Conservation (phyloP, 768 basidiomycete genomes). For the Trametes coccinea region DNA sequence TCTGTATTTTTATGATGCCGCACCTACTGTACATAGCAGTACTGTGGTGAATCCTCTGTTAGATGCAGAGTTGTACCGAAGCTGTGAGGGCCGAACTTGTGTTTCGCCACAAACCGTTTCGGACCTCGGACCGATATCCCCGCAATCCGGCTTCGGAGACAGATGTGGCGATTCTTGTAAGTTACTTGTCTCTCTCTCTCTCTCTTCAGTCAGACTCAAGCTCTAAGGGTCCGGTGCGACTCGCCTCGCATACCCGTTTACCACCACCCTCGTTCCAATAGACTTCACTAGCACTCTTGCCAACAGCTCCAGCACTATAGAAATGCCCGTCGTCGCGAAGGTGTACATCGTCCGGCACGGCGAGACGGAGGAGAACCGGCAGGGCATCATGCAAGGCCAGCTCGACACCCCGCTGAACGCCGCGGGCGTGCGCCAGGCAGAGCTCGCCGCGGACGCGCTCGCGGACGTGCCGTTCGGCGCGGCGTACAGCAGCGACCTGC, state of each 20-base stretch:
- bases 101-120: background rate
- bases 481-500: constrained; percentile 73
- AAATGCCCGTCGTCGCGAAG: constrained; percentile 38
- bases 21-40: too few species aligned
- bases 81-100: too few species aligned
- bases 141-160: background rate
- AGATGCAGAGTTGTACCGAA: too few species aligned
- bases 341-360: constrained; percentile 77
- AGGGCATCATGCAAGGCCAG: constrained; percentile 73
- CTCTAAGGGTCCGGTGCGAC: too few species aligned
- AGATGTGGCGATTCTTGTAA: too few species aligned
- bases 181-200: too few species aligned
- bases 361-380: constrained; percentile 70
- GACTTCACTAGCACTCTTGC: background rate
- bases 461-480: constrained; percentile 53
- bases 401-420: constrained; percentile 67
- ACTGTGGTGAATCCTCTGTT: too few species aligned
- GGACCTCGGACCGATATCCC: background rate
- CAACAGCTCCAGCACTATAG: background rate
- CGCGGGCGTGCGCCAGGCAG: constrained; percentile 59
- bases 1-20: too few species aligned
- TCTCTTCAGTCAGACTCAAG: background rate
- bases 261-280: background rate
- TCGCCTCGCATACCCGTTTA: background rate
- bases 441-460: constrained; percentile 53